Conservation (phyloP, 768 basidiomycete species). For the Russula lepida region DNA sequence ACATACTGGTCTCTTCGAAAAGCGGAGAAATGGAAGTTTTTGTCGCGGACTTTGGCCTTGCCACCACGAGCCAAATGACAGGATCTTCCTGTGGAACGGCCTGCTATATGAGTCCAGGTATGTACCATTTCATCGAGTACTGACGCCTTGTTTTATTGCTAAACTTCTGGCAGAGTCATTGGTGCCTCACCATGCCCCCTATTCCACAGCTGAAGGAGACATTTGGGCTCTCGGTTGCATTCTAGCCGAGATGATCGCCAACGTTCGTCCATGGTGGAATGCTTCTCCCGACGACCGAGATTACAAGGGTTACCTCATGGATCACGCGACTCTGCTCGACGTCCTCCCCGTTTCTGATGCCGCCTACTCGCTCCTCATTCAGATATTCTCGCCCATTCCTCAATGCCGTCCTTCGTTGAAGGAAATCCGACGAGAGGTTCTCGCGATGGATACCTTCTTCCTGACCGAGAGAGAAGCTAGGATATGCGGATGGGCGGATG, state of each 20-base stretch:
- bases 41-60: slow-evolving; percentile 15
- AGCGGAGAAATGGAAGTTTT: slow-evolving; percentile 2
- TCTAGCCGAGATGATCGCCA: slow-evolving; percentile 8
- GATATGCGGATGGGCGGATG: not conserved
- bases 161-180: not conserved
- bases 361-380: slow-evolving; percentile 38
- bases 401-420: slow-evolving; percentile 48
- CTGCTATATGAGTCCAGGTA: slow-evolving; percentile 14
- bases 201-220: not conserved
- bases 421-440: slow-evolving; percentile 49
- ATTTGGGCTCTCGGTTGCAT: slow-evolving; percentile 17
- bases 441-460: slow-evolving; percentile 54
- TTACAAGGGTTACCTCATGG: not conserved
- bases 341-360: slow-evolving; percentile 27
- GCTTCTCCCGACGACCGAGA: slow-evolving; percentile 1
- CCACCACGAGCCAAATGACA: slow-evolving; percentile 8
- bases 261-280: not conserved
- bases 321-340: not conserved
- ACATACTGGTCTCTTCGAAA: too few species aligned
- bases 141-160: not conserved
- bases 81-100: slow-evolving; percentile 5
- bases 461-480: slow-evolving; percentile 38
- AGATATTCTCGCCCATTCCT: slow-evolving; percentile 59
- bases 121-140: not conserved
- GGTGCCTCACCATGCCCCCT: not conserved